These are phyloP conservation scores for Didymella keratinophila DNA, from an alignment of 2,329 filamentous ascomycete species.

Conservation along the genomic window DNA sequence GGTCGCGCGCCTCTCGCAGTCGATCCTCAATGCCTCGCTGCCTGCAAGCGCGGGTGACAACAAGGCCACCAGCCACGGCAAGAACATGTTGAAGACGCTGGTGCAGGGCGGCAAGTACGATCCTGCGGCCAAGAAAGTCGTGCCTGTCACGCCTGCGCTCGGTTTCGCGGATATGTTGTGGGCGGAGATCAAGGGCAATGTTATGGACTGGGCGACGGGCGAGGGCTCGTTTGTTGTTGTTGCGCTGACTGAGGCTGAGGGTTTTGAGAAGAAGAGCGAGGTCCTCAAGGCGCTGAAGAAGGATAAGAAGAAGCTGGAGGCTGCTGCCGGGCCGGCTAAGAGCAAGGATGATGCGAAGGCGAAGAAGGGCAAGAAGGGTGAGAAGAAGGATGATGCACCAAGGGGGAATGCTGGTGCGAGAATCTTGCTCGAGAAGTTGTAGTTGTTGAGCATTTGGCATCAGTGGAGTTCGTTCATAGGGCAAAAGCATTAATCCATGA, in stretches of 20 bases:
- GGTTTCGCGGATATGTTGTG: slow-evolving; percentile 86
- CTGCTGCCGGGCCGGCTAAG: slow-evolving; percentile 61
- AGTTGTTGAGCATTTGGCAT: slow-evolving; percentile 17
- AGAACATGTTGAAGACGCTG: slow-evolving; percentile 91
- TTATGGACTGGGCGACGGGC: slow-evolving; percentile 85
- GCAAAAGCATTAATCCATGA: slow-evolving; percentile 21
- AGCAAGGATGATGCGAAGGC: slow-evolving; percentile 29
- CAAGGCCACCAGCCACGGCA: slow-evolving; percentile 65
- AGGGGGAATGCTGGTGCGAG: slow-evolving; percentile 58
- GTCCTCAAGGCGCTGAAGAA: slow-evolving; percentile 75
- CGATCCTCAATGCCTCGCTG: slow-evolving; percentile 47
- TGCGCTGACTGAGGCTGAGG: slow-evolving; percentile 75
- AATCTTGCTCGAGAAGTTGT: slow-evolving; percentile 55
- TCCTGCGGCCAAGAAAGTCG: slow-evolving; percentile 71
- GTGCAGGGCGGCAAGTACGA: slow-evolving; percentile 91
- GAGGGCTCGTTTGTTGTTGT: slow-evolving; percentile 87
- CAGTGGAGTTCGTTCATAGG: slow-evolving; percentile 13
- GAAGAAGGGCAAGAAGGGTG: slow-evolving; percentile 50
- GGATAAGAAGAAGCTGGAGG: slow-evolving; percentile 74
- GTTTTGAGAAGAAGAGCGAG: slow-evolving; percentile 72
- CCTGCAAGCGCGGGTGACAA: slow-evolving; percentile 36
- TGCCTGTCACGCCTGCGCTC: slow-evolving; percentile 76
- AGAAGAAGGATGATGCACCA: slow-evolving; percentile 46
- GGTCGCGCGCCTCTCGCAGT: slow-evolving; percentile 57
- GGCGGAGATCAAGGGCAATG: slow-evolving; percentile 75